Evolutionary conservation across 257 asterid genomes (phyloP).

Genomic region (Nicotiana noctiflora): DNA sequence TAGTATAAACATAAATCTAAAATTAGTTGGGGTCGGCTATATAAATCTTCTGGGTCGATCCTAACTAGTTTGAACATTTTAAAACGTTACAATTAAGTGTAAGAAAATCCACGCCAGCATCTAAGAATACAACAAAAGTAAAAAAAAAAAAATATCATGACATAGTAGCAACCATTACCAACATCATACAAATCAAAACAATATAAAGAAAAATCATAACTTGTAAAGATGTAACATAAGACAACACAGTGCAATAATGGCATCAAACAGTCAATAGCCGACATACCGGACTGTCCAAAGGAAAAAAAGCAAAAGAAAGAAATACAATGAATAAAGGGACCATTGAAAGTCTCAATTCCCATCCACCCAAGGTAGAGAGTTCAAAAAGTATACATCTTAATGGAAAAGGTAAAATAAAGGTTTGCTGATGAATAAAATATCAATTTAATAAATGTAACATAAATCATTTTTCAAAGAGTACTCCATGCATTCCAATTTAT

Average conservation of each 20-base stretch:
- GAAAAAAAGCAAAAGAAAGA: background rate
- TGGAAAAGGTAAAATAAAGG: background rate
- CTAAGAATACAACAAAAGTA: background rate
- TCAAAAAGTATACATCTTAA: background rate
- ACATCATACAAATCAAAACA: background rate
- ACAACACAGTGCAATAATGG: background rate
- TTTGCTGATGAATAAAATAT: background rate
- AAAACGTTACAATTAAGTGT: background rate
- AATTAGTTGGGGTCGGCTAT: background rate
- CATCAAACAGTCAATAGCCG: background rate
- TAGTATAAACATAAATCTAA: background rate
- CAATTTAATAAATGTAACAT: background rate
- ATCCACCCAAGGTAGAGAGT: too few relatives aligned
- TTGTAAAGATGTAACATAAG: background rate
- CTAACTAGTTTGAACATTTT: background rate
- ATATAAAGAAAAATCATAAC: background rate
- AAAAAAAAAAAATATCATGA: background rate
- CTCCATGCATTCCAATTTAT: background rate
- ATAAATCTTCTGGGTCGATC: background rate
- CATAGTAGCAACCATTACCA: background rate
- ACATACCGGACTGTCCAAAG: background rate
- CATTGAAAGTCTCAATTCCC: too few relatives aligned
- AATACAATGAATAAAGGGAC: background rate
- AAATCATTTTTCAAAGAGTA: background rate
- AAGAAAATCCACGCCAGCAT: background rate